Evolutionary conservation across 192 early-diverging fungal species (phyloP).

Genomic region (Coemansia biformis): DNA sequence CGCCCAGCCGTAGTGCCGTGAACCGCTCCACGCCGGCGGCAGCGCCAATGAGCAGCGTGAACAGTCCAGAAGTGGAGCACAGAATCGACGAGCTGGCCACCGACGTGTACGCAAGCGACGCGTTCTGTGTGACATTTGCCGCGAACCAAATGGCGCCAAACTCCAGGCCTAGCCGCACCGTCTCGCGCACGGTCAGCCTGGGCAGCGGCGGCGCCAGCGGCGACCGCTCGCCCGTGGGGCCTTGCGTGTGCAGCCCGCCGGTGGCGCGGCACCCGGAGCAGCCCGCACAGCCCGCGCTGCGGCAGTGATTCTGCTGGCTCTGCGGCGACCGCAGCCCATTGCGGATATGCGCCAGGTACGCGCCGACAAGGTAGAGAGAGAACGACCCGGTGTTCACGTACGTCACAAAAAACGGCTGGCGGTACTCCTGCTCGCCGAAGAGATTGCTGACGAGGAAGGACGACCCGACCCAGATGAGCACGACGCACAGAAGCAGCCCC

Average conservation of each 20-base stretch:
- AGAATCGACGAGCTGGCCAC: constrained; percentile 73
- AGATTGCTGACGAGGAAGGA: constrained; percentile 75
- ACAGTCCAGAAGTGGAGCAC: constrained; percentile 67
- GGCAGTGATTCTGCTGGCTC: too few species aligned
- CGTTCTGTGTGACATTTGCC: constrained; percentile 69
- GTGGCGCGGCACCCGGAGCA: too few species aligned
- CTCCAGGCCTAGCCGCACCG: constrained; percentile 55
- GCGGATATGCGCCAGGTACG: constrained; percentile 7
- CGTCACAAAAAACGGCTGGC: constrained; percentile 73
- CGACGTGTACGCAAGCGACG: constrained; percentile 66
- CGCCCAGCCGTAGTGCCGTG: constrained; percentile 48
- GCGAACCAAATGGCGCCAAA: constrained; percentile 81
- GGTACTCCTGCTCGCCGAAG: constrained; percentile 63
- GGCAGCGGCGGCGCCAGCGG: constrained; percentile 1
- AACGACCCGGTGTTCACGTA: constrained; percentile 74
- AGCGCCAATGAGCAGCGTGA: constrained; percentile 66
- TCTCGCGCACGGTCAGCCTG: constrained; percentile 44
- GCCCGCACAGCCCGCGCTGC: too few species aligned
- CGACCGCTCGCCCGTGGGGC: constrained; percentile 1
- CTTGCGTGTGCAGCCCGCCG: too few species aligned
- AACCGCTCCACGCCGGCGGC: constrained; percentile 58
- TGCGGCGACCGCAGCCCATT: too few species aligned
- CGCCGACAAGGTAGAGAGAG: constrained; percentile 59
- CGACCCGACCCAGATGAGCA: constrained; percentile 73
- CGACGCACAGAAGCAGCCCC: constrained; percentile 61